Base-by-base conservation (phyloP, 495 filamentous ascomycete species). In the Articulospora tetracladia region DNA sequence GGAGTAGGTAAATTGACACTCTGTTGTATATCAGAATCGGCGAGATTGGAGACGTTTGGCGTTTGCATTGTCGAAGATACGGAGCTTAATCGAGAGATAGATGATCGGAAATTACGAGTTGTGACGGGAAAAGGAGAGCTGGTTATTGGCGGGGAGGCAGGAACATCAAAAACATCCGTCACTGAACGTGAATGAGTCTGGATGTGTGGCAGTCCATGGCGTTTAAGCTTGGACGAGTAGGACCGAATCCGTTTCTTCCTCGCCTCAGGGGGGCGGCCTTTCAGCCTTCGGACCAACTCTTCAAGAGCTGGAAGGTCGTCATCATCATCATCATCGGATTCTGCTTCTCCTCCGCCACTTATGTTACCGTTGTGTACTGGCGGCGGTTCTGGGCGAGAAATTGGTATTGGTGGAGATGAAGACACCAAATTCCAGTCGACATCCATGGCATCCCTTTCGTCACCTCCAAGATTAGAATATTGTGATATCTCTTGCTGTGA, bases 291-390 rank as follows among this genome's bases (percentile, higher is more conserved):
- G 10, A 65, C 28, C 12, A 77, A 60, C 1, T 68, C 55, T 12
- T 71, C 64, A 26, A 76, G 51, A 28, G 68, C 57, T 2, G 75
- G 76, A 28, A 78, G 63, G 3, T 76, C 76, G 1, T 76, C 76
- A 27, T 71, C 73, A 44, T 66, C 68, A 20, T 69, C 72, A 1
- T 27, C 56, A 8, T 34, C 58, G 15, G 27, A 12, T 28, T 26
- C 53, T 0, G 36, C 25, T 17, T 15, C 25, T 20, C 1, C 69
- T 3, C 66, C 69, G 19, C 70, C 71, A 44, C 72, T n/a, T 69
- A 67, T 39, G 28, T 44, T 41, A 25, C 19, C 39, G 13, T 13
- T 8, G 3, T 15, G 15, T 13, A 25, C 30, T 25, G 25, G 50
- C 12, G 28, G 15, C 10, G n/a, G 3, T 3, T 15, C 39, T 44